A percentile compares a stretch with the other conserved stretches of the same genome.
Conservation (phyloP, 73 alveolate species). For the Blepharisma japonicum region DNA sequence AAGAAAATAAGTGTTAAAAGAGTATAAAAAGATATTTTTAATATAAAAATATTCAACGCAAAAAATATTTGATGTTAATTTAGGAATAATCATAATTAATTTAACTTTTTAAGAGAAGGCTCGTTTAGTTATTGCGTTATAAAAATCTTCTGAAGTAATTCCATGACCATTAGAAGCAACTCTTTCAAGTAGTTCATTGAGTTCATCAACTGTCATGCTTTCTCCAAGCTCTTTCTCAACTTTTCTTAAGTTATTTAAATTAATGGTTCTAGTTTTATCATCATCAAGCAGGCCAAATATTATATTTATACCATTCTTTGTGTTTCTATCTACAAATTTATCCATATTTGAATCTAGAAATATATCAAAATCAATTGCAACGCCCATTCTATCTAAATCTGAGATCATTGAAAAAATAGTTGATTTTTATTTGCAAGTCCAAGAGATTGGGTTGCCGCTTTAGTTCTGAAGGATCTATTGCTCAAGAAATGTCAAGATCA, state of each 20-base stretch:
- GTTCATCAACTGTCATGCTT: slow-evolving; percentile 66
- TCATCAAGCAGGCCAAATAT: slow-evolving; percentile 78
- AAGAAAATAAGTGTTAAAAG: too few relatives aligned
- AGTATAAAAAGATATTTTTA: too few relatives aligned
- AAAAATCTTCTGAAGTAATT: slow-evolving; percentile 78
- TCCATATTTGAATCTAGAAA: slow-evolving; percentile 72
- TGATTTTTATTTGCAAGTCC: slow-evolving; percentile 77
- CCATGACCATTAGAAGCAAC: slow-evolving; percentile 81
- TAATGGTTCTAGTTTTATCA: slow-evolving; percentile 61
- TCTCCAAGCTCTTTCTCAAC: slow-evolving; percentile 81
- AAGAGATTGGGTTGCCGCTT: slow-evolving; percentile 71
- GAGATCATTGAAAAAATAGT: slow-evolving; percentile 74
- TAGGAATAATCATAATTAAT: too few relatives aligned
- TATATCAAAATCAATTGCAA: slow-evolving; percentile 78
- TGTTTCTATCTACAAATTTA: slow-evolving; percentile 64
- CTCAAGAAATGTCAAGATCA: slow-evolving; percentile 77
- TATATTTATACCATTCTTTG: slow-evolving; percentile 71
- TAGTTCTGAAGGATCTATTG: slow-evolving; percentile 80
- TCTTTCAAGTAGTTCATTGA: slow-evolving; percentile 75
- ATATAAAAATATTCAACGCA: too few relatives aligned
- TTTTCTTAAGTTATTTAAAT: slow-evolving; percentile 65
- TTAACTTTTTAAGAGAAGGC: background rate
- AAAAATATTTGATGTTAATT: too few relatives aligned
- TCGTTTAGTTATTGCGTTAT: slow-evolving; percentile 44
- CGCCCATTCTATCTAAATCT: slow-evolving; percentile 69